A percentile compares a stretch with the other conserved stretches of the same genome.
These are phyloP conservation scores for Fonsecaea multimorphosa DNA, from an alignment of 2,329 filamentous ascomycete species.

Conservation along the genomic window DNA sequence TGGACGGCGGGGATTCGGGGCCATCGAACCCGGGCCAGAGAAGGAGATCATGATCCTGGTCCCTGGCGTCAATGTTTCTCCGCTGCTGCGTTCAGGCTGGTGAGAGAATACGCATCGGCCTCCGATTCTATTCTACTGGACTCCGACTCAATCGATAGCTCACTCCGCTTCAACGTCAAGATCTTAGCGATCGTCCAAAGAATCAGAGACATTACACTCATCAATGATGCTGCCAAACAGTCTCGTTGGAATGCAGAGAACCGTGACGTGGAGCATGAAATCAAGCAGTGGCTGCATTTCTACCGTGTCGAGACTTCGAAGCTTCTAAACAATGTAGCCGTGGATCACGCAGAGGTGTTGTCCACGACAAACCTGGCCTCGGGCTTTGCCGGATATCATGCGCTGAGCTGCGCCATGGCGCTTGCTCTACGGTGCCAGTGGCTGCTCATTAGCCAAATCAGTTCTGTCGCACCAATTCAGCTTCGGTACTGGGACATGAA, in stretches of 20 bases:
- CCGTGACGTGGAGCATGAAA: constrained; percentile 2
- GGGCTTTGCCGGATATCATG: not conserved
- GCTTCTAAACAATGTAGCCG: not conserved
- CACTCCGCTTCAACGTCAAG: not conserved
- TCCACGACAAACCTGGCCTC: not conserved
- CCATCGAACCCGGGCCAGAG: not conserved
- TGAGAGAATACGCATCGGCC: not conserved
- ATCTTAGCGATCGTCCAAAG: not conserved
- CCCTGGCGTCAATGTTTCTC: constrained; percentile 1
- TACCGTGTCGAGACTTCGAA: not conserved
- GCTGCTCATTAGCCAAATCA: not conserved
- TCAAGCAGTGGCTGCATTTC: not conserved
- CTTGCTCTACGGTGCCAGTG: not conserved
- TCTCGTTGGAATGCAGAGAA: not conserved
- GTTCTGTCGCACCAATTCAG: not conserved
- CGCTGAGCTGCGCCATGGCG: not conserved
- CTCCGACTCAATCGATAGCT: not conserved
- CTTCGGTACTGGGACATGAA: not conserved
- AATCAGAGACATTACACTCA: not conserved
- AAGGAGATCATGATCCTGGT: not conserved
- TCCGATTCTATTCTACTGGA: not conserved
- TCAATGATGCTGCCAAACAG: not conserved
- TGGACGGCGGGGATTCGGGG: not conserved
- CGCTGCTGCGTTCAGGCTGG: not conserved
- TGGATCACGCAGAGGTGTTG: not conserved